Conservation (phyloP, 2,329 filamentous ascomycete genomes). For the Monilinia fructicola region DNA sequence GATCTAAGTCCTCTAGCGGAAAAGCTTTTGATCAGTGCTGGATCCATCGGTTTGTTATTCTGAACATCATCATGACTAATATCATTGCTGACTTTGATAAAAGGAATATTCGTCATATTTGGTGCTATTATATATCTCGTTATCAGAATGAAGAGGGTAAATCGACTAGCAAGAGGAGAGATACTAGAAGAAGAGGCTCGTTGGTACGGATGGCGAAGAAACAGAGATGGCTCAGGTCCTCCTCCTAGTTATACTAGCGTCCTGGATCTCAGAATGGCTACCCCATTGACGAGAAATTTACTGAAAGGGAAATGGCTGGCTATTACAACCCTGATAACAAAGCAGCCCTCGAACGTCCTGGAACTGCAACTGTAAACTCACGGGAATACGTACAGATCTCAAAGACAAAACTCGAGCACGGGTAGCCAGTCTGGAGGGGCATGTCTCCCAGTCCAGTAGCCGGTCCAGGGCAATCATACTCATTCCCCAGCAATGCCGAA, state of each 20-base stretch:
- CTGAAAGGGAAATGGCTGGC: conserved; percentile 14
- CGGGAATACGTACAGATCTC: conserved; percentile 18
- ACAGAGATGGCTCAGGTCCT: conserved; percentile 25
- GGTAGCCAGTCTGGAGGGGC: conserved; percentile 4
- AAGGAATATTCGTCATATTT: conserved; percentile 39
- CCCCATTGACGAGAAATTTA: conserved; percentile 16
- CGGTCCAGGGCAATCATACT: conserved; percentile 12
- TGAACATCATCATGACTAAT: background rate
- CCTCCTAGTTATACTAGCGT: conserved; percentile 18
- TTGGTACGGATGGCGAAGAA: conserved; percentile 36
- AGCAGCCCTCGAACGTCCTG: conserved; percentile 14
- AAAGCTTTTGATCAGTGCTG: conserved; percentile 36
- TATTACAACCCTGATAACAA: conserved; percentile 7
- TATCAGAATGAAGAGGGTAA: conserved; percentile 32
- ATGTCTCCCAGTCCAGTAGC: conserved; percentile 16
- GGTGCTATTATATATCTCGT: conserved; percentile 35
- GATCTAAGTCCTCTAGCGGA: conserved; percentile 33
- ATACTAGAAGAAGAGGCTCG: conserved; percentile 27
- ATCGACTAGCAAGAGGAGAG: conserved; percentile 32
- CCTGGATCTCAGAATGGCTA: conserved; percentile 13
- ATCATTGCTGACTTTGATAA: background rate
- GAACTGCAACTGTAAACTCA: conserved; percentile 11
- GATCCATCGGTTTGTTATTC: conserved; percentile 34
- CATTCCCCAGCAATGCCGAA: background rate
- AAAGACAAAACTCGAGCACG: conserved; percentile 12